A percentile compares a stretch with the other conserved stretches of the same genome.
Conservation (phyloP, 805 yeast species). For the Kuraishia ogatae region DNA sequence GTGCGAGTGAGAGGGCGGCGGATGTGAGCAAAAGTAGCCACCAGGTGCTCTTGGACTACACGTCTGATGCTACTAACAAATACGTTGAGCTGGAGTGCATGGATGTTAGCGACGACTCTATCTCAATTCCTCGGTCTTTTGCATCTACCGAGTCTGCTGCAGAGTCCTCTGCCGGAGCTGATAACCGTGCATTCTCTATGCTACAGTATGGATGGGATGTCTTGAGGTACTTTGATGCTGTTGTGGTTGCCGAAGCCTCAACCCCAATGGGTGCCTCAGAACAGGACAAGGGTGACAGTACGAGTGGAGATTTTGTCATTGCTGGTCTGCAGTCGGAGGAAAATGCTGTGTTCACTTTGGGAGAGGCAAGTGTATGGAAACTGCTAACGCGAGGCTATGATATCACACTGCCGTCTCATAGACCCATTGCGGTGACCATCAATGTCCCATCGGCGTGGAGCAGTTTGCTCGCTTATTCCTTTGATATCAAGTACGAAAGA, state of each 20-base stretch:
- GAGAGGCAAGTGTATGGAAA: conserved; percentile 25
- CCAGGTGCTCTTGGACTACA: conserved; percentile 24
- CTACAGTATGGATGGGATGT: conserved; percentile 30
- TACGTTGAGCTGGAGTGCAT: conserved; percentile 35
- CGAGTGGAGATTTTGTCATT: conserved; percentile 22
- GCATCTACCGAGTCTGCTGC: conserved; percentile 23
- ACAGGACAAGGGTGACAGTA: neutral
- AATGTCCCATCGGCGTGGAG: conserved; percentile 52
- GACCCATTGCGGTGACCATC: conserved; percentile 37
- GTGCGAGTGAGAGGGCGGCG: no score
- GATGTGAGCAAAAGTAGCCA: no score
- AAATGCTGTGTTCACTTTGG: conserved; percentile 14
- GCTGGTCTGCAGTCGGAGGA: conserved; percentile 25
- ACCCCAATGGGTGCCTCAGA: conserved; percentile 6
- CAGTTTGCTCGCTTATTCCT: conserved; percentile 45
- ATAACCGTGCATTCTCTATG: conserved; percentile 36
- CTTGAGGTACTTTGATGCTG: conserved; percentile 35
- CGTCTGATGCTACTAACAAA: conserved; percentile 25
- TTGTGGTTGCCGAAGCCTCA: conserved; percentile 36
- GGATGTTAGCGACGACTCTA: conserved; percentile 29
- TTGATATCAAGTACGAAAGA: conserved; percentile 20
- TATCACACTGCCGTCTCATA: conserved; percentile 30
- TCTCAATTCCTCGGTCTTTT: conserved; percentile 44
- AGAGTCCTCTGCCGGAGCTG: conserved; percentile 52
- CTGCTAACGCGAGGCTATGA: conserved; percentile 30